These are phyloP conservation scores for Metschnikowia anglica DNA, from an alignment of 805 yeast species.

Conservation along the genomic window DNA sequence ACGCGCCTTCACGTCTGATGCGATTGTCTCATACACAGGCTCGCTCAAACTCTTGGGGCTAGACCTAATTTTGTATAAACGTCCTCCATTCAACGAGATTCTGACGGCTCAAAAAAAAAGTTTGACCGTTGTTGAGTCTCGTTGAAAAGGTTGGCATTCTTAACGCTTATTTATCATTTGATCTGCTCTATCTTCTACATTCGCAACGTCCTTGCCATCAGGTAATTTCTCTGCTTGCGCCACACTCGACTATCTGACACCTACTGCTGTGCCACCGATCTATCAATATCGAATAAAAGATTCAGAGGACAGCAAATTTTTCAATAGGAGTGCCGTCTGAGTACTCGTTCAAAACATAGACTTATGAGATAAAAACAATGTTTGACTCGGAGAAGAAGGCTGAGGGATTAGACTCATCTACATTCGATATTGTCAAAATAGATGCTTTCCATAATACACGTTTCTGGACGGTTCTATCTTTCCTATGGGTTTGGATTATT, in stretches of 20 bases:
- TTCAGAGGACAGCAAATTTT: no score
- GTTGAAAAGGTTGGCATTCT: no score
- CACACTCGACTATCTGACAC: no score
- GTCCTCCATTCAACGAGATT: neutral
- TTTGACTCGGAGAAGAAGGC: conserved; percentile 16
- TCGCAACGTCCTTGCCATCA: no score
- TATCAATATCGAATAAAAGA: no score
- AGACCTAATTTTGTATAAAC: neutral
- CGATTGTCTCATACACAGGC: neutral
- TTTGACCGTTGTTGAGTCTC: no score
- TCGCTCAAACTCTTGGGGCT: neutral
- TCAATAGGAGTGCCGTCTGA: no score
- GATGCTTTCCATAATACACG: conserved; percentile 46
- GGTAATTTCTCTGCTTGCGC: no score
- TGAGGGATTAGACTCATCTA: conserved; percentile 31
- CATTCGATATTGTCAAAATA: conserved; percentile 51
- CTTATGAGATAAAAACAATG: conserved; percentile 3
- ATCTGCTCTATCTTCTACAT: no score
- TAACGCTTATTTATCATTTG: no score
- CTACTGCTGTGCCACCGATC: no score
- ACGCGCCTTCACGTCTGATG: conserved; percentile 2
- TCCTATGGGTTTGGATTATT: conserved; percentile 41
- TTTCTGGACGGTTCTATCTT: conserved; percentile 45
- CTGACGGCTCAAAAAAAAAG: neutral
- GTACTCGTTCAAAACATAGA: no score